Evolutionary conservation across 805 yeast species (phyloP).

Genomic region (Cyberlindnera americana): DNA sequence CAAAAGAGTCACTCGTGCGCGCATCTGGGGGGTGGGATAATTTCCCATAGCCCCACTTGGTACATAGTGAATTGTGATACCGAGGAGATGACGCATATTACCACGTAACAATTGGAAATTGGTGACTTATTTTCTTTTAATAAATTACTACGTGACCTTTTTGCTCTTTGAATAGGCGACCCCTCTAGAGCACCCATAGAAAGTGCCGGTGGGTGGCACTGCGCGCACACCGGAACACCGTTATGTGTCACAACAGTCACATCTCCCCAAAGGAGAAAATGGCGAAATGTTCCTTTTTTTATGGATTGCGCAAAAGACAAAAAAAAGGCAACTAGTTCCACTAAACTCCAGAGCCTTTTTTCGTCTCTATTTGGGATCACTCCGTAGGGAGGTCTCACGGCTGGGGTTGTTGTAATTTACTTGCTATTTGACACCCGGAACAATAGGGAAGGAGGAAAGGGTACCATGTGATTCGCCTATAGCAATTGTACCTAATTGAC

Average conservation of each 20-base stretch:
- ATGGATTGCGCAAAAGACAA: neutral
- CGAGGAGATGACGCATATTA: no score
- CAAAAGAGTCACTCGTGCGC: slow-evolving; percentile 13
- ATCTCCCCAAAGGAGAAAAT: slow-evolving; percentile 1
- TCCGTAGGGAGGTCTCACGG: no score
- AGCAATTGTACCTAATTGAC: neutral
- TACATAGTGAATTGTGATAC: no score
- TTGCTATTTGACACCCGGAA: neutral
- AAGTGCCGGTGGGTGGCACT: no score
- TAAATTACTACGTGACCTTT: neutral
- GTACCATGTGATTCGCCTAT: neutral
- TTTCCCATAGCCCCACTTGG: neutral
- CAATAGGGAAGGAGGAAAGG: neutral
- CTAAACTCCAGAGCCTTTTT: neutral
- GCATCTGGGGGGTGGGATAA: slow-evolving; percentile 3
- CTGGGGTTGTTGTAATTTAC: neutral
- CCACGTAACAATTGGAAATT: no score
- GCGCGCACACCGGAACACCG: neutral
- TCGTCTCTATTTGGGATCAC: no score
- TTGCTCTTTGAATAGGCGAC: neutral
- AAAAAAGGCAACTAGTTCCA: neutral
- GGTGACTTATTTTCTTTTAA: no score
- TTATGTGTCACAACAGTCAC: slow-evolving; percentile 11
- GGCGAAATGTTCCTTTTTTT: neutral
- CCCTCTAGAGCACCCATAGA: no score